Percentiles rank a stretch among this genome's conserved stretches.
These are phyloP conservation scores for Picocystis salinarum DNA, from an alignment of 139 green algal species.

Conservation along the genomic window DNA sequence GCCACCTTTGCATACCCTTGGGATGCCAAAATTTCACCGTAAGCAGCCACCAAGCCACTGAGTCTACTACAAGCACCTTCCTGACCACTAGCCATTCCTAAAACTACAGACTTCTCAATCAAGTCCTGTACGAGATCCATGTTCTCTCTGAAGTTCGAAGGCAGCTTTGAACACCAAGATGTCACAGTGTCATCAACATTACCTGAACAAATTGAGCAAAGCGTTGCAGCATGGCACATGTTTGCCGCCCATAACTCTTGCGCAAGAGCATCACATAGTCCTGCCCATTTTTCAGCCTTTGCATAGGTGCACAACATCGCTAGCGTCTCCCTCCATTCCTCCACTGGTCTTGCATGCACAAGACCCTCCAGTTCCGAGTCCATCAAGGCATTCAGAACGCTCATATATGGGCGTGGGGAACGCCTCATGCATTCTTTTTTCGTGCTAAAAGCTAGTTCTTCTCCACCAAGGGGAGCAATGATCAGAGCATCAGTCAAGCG, in stretches of 20 bases:
- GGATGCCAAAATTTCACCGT: slow-evolving; percentile 47
- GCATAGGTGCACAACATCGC: slow-evolving; percentile 79
- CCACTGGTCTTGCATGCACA: slow-evolving; percentile 49
- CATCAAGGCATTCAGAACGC: slow-evolving; percentile 33
- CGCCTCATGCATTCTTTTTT: slow-evolving; percentile 52
- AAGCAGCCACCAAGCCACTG: slow-evolving; percentile 52
- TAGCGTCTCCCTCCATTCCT: slow-evolving; percentile 81
- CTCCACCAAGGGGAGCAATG: slow-evolving; percentile 50
- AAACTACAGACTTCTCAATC: slow-evolving; percentile 85
- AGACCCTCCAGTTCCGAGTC: slow-evolving; percentile 54
- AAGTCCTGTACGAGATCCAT: slow-evolving; percentile 36
- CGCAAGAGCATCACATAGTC: slow-evolving; percentile 8
- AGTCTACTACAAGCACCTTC: slow-evolving; percentile 26
- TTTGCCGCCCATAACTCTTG: slow-evolving; percentile 17
- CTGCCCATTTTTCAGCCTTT: slow-evolving; percentile 14
- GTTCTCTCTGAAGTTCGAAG: background rate
- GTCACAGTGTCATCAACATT: slow-evolving; percentile 65
- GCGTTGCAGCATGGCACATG: slow-evolving; percentile 54
- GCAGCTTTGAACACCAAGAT: slow-evolving; percentile 18
- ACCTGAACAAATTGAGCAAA: slow-evolving; percentile 80
- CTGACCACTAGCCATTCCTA: slow-evolving; percentile 43
- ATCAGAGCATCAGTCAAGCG: slow-evolving; percentile 81
- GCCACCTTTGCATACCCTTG: background rate
- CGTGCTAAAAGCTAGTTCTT: slow-evolving; percentile 25
- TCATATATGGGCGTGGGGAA: slow-evolving; percentile 61